Evolutionary conservation across 2,329 filamentous ascomycete genomes (phyloP).

Genomic region (Fusarium protoensiforme): DNA sequence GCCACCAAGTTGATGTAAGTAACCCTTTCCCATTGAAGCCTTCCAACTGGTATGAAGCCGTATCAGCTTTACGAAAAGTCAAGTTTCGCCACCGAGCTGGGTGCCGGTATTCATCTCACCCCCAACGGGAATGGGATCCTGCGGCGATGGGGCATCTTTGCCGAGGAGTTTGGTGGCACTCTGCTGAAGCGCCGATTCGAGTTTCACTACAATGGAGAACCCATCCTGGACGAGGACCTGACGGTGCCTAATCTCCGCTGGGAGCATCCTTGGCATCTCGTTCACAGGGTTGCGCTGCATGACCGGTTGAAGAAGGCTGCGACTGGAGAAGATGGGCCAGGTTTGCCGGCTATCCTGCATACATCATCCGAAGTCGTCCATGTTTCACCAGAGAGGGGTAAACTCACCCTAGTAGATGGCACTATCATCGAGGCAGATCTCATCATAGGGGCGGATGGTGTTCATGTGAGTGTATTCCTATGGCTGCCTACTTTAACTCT

Average conservation of each 20-base stretch:
- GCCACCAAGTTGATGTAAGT: slow-evolving; percentile 52
- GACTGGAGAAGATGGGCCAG: slow-evolving; percentile 48
- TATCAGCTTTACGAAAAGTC: slow-evolving; percentile 67
- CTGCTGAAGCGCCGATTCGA: slow-evolving; percentile 47
- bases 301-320: slow-evolving; percentile 59
- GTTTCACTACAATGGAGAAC: slow-evolving; percentile 50
- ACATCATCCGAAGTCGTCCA: slow-evolving; percentile 55
- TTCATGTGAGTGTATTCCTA: slow-evolving; percentile 50
- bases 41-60: slow-evolving; percentile 19
- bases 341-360: slow-evolving; percentile 51
- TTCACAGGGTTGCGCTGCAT: slow-evolving; percentile 64
- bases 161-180: slow-evolving; percentile 54
- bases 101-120: slow-evolving; percentile 70
- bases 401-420: slow-evolving; percentile 58
- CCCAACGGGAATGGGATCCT: slow-evolving; percentile 72
- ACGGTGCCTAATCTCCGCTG: slow-evolving; percentile 51
- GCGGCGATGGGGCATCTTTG: slow-evolving; percentile 51
- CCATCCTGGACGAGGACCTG: slow-evolving; percentile 49
- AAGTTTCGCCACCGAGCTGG: slow-evolving; percentile 64
- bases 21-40: not conserved
- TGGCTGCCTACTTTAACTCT: fast-evolving
- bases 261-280: slow-evolving; percentile 61
- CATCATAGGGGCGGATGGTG: slow-evolving; percentile 66
- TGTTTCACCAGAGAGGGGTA: slow-evolving; percentile 54
- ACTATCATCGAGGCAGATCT: slow-evolving; percentile 58